phyloP scores from a whole-genome alignment of 106 monocot genomes.

The Triglochin maritima region DNA sequence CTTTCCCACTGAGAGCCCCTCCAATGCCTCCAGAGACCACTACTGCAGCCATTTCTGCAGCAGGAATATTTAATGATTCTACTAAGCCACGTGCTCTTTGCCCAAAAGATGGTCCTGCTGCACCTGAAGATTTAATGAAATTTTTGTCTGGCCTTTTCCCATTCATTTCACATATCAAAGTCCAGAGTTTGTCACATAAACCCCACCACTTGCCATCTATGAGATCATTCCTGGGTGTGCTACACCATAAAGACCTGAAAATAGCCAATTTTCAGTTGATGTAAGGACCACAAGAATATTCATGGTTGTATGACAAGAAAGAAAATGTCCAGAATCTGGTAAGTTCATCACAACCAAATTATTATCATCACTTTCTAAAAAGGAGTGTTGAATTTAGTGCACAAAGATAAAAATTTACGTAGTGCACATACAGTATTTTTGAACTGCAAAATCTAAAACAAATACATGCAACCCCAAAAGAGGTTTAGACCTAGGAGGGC shows the following conservation, averaged over 20 bases:
- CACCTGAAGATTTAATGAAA: constrained; percentile 28
- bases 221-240: constrained; percentile 10
- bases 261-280: not conserved
- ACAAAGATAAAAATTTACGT: too few relatives aligned
- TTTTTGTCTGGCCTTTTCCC: constrained; percentile 56
- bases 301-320: too few relatives aligned
- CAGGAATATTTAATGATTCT: constrained; percentile 96
- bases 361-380: too few relatives aligned
- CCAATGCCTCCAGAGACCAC: constrained; percentile 88
- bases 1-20: constrained; percentile 67
- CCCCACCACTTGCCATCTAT: constrained; percentile 43
- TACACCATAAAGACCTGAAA: constrained; percentile 47
- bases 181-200: constrained; percentile 80
- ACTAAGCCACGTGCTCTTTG: constrained; percentile 96
- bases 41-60: constrained; percentile 97
- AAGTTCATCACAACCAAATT: too few relatives aligned
- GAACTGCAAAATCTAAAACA: too few relatives aligned
- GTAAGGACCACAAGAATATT: too few relatives aligned
- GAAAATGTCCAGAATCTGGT: too few relatives aligned
- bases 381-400: too few relatives aligned
- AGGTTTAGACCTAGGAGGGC: too few relatives aligned
- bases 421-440: too few relatives aligned
- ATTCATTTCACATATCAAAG: constrained; percentile 55
- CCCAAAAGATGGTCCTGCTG: constrained; percentile 52
- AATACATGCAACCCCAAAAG: too few relatives aligned